A percentile compares a stretch with the other conserved stretches of the same genome.
Evolutionary conservation across 305 asterid genomes (phyloP).

Genomic region (Euphrasia arctica): DNA sequence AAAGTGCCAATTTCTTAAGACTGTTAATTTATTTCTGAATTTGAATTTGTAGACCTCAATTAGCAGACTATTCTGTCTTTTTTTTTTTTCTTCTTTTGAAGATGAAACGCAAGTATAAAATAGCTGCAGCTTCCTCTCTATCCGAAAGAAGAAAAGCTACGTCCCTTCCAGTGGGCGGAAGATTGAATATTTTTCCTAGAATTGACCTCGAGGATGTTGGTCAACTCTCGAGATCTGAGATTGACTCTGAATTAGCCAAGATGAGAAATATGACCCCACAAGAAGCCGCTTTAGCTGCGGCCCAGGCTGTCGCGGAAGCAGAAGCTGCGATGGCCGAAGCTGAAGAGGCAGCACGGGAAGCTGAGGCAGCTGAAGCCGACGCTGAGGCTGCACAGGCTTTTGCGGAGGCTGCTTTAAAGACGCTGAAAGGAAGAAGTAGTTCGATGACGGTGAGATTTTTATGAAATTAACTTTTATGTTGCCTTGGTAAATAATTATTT

Average conservation of each 20-base stretch:
- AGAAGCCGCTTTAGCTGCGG: constrained; percentile 97
- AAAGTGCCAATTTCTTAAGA: background rate
- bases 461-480: background rate
- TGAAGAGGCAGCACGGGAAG: constrained; percentile 93
- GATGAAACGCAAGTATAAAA: constrained; percentile 81
- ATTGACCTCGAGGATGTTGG: constrained; percentile 40
- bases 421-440: constrained; percentile 63
- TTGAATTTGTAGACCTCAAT: constrained; percentile 12
- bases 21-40: background rate
- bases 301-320: constrained; percentile 97
- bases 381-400: constrained; percentile 98
- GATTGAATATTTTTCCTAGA: constrained; percentile 47
- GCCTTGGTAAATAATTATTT: background rate
- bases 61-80: constrained; percentile 19
- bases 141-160: constrained; percentile 60
- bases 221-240: constrained; percentile 49
- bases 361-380: constrained; percentile 98
- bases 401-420: constrained; percentile 87
- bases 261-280: constrained; percentile 79
- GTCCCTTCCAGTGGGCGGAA: constrained; percentile 53
- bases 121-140: constrained; percentile 48
- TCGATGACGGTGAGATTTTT: constrained; percentile 62
- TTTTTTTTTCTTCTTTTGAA: constrained; percentile 19
- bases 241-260: constrained; percentile 67
- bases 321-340: constrained; percentile 99